These are phyloP conservation scores for Myriosclerotinia curreyana DNA, from an alignment of 2,329 filamentous ascomycete species.

Conservation along the genomic window DNA sequence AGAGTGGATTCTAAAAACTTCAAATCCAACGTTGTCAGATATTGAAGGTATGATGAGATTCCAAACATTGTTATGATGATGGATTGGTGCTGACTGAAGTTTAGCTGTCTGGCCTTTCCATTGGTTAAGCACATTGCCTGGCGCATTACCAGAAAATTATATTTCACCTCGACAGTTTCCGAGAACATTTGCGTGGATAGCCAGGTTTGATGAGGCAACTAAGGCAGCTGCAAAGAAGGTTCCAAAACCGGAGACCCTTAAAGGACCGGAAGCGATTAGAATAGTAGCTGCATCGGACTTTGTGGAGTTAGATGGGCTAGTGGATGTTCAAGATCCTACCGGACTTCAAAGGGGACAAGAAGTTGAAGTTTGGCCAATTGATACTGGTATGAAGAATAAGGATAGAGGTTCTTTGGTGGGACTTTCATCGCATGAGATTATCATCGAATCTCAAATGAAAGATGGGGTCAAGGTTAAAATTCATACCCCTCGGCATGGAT, in stretches of 20 bases:
- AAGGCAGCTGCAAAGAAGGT: constrained; percentile 43
- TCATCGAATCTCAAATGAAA: constrained; percentile 51
- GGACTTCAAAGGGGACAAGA: constrained; percentile 51
- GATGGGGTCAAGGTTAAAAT: constrained; percentile 49
- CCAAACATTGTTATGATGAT: not conserved
- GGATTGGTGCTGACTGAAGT: not conserved
- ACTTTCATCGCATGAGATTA: constrained; percentile 53
- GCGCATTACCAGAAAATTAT: constrained; percentile 51
- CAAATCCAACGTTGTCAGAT: constrained; percentile 58
- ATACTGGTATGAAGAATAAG: constrained; percentile 57
- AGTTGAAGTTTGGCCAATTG: constrained; percentile 59
- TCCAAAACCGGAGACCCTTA: constrained; percentile 45
- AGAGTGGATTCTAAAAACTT: constrained; percentile 57
- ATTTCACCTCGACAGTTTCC: constrained; percentile 56
- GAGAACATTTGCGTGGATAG: constrained; percentile 60
- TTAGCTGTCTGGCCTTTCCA: constrained; percentile 59
- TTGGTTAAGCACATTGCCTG: constrained; percentile 58
- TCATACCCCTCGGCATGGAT: constrained; percentile 61
- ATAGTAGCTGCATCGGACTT: constrained; percentile 48
- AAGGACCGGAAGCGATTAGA: constrained; percentile 53
- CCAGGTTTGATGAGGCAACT: constrained; percentile 54
- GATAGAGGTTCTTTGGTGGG: constrained; percentile 56
- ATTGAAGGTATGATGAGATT: constrained; percentile 52
- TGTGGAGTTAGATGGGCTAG: constrained; percentile 44
- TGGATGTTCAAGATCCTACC: constrained; percentile 52